A percentile compares a stretch with the other conserved stretches of the same genome.
Conservation (phyloP, 1,139 yeast genomes). For the Hansenula lynferdii region DNA sequence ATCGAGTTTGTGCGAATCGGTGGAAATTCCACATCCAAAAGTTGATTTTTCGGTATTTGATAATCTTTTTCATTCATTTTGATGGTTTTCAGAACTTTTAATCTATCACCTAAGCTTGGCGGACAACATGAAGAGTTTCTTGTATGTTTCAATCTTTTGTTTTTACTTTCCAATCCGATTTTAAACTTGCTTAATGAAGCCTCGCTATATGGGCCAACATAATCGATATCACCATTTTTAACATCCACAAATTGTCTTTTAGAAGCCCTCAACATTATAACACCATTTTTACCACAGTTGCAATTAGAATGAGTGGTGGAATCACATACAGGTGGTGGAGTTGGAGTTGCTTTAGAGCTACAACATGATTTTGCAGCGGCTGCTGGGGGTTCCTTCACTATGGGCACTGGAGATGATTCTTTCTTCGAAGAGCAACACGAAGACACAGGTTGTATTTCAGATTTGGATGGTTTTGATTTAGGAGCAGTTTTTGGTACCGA, state of each 20-base stretch:
- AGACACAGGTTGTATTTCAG: not conserved
- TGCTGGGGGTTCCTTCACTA: not conserved
- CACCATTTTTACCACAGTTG: slow-evolving; percentile 18
- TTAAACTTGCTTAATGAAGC: slow-evolving; percentile 15
- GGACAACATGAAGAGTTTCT: slow-evolving; percentile 9
- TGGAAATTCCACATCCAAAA: not conserved
- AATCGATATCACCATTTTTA: slow-evolving; percentile 28
- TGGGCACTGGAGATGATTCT: not conserved
- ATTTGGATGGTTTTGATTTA: not conserved
- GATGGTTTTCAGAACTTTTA: slow-evolving; percentile 13
- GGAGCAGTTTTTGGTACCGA: not conserved
- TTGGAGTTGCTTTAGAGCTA: not conserved
- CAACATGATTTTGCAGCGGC: not conserved
- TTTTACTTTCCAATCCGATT: not conserved
- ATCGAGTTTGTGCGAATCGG: not conserved
- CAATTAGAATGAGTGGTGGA: slow-evolving; percentile 6
- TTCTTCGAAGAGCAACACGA: not conserved
- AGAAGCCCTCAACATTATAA: slow-evolving; percentile 40
- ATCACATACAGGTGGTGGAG: not conserved
- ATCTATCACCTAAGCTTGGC: not conserved
- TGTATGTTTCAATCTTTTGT: slow-evolving; percentile 4
- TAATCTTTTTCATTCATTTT: slow-evolving; percentile 12
- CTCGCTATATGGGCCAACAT: slow-evolving; percentile 20
- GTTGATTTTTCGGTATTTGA: not conserved
- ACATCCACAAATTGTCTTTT: slow-evolving; percentile 46